phyloP scores from a whole-genome alignment of 2,329 filamentous ascomycete genomes.

The Plectosphaerella plurivora region DNA sequence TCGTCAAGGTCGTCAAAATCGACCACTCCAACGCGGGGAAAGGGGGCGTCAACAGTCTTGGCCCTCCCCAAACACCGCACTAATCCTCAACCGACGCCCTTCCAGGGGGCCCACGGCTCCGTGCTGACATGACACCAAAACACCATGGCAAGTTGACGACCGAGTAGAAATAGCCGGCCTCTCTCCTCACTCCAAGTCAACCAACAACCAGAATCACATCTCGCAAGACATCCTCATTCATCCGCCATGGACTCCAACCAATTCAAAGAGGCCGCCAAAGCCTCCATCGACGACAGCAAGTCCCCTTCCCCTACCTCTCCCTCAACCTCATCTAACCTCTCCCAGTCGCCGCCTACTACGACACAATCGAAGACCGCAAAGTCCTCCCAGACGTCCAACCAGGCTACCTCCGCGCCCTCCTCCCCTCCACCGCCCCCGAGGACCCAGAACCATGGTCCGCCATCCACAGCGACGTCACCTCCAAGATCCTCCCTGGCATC shows the following conservation, averaged over 20 bases:
- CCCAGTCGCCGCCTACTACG: conserved; percentile 80
- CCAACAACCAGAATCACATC: too few relatives aligned
- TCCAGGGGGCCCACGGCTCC: too few relatives aligned
- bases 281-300: conserved; percentile 79
- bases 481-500: conserved; percentile 84
- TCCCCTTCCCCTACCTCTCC: conserved; percentile 11
- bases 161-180: too few relatives aligned
- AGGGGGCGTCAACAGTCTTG: too few relatives aligned
- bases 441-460: conserved; percentile 68
- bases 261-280: conserved; percentile 72
- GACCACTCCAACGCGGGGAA: too few relatives aligned
- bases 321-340: conserved; percentile 2
- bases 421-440: conserved; percentile 63
- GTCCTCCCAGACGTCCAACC: conserved; percentile 77
- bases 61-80: too few relatives aligned
- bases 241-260: conserved; percentile 70
- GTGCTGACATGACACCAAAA: too few relatives aligned
- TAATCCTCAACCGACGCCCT: too few relatives aligned
- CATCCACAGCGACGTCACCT: conserved; percentile 79
- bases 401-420: conserved; percentile 77
- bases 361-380: conserved; percentile 62
- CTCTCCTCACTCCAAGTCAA: too few relatives aligned
- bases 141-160: too few relatives aligned
- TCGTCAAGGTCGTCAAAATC: too few relatives aligned
- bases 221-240: not conserved